Conservation (phyloP, 2,329 filamentous ascomycete genomes). For the Aotearoamyces nothofagi region DNA sequence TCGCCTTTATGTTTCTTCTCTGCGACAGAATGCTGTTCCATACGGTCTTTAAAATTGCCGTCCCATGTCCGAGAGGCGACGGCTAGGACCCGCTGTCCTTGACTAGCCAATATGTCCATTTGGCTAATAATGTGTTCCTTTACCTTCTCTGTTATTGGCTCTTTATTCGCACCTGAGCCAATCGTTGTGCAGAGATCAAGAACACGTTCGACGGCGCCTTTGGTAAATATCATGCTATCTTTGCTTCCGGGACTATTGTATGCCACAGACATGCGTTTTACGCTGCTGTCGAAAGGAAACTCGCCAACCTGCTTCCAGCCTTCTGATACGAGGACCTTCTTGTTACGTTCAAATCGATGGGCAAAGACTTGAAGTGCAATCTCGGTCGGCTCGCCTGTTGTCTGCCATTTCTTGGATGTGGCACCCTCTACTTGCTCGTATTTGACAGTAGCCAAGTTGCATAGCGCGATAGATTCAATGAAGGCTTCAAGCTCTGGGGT, state of each 20-base stretch:
- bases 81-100: slow-evolving; percentile 44
- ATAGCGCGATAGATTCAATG: slow-evolving; percentile 36
- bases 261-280: slow-evolving; percentile 53
- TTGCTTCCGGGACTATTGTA: slow-evolving; percentile 23
- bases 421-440: slow-evolving; percentile 17
- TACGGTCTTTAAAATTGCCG: slow-evolving; percentile 10
- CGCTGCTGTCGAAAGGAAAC: slow-evolving; percentile 47
- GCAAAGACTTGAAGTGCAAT: slow-evolving; percentile 53
- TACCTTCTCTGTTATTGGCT: slow-evolving; percentile 23
- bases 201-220: slow-evolving; percentile 46
- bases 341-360: slow-evolving; percentile 37
- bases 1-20: slow-evolving; percentile 7
- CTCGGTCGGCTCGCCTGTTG: slow-evolving; percentile 49
- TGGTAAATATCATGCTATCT: slow-evolving; percentile 34
- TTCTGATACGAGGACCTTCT: slow-evolving; percentile 22
- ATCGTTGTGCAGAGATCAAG: slow-evolving; percentile 37
- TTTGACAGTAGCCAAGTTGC: slow-evolving; percentile 40
- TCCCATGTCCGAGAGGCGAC: slow-evolving; percentile 28
- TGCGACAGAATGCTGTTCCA: too few relatives aligned
- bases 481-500: slow-evolving; percentile 31
- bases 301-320: slow-evolving; percentile 40
- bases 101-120: slow-evolving; percentile 38
- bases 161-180: slow-evolving; percentile 23
- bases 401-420: slow-evolving; percentile 33
- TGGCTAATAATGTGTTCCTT: slow-evolving; percentile 32